Base-by-base conservation (phyloP, 768 basidiomycete genomes). In the Xanthoconium purpureum region DNA sequence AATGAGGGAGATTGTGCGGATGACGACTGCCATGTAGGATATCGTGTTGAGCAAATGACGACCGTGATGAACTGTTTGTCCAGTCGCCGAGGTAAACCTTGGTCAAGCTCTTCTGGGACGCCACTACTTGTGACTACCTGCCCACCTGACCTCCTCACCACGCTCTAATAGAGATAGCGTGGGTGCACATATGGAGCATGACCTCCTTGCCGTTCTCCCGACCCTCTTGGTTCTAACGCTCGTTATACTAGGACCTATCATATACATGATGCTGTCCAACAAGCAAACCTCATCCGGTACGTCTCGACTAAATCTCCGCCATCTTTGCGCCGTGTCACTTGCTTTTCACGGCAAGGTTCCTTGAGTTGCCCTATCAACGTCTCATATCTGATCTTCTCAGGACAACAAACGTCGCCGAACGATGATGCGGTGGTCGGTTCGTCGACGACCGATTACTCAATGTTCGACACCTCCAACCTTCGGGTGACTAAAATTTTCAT, bases 401-500 rank as follows among this genome's bases (percentile, higher is more conserved):
- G 50, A 17, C 52, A 29, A 42, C 12, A 15, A 24, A 17, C 17
- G 17, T 20, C 46, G 0, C 24, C 54, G 1, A 30, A 36, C 14
- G 53, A 38, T 6, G 18, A 28, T 5, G 28, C n/a, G 43, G 32
- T 39, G 18, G 42, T 14, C 38, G 47, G 45, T 44, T 24, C 40
- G 6, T 20, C 51, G 17, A 38, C 38, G 43, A 15, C 35, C 11
- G 56, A 60, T 50, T 58, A 59, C 55, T 56, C 65, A 0, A 48
- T 7, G 43, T 74, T 72, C n/a, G 67, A 73, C 33, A 70, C 64
- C 1, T 66, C 70, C 47, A 71, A 60, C 57, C 65, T 77, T 15
- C 74, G 65, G 13, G 80, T 88, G 24, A 77, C 81, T 0, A 84
- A 80, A 66, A 80, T 88, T 20, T 59, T 87, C 36, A 63, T 88